Conservation (phyloP, 2,329 filamentous ascomycete genomes). For the Pseudogymnoascus sp. region DNA sequence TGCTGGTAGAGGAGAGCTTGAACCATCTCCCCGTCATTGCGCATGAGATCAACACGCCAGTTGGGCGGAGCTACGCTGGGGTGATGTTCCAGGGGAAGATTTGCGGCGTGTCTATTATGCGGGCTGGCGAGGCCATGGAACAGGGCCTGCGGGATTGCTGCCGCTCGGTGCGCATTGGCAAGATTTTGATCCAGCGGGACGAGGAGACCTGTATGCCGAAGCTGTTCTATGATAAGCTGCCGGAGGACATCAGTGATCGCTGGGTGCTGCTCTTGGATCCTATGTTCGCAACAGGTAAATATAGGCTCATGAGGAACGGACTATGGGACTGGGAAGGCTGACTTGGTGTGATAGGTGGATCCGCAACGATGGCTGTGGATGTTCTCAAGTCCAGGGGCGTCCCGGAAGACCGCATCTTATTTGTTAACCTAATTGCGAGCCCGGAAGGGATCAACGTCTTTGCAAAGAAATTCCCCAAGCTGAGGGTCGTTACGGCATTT, state of each 20-base stretch:
- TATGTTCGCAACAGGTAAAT: conserved; percentile 93
- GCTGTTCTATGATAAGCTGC: conserved; percentile 96
- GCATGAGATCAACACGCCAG: conserved; percentile 82
- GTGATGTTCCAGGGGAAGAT: conserved; percentile 97
- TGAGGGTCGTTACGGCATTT: conserved; percentile 91
- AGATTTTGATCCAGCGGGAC: conserved; percentile 95
- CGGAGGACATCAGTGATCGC: conserved; percentile 81
- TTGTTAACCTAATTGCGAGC: conserved; percentile 95
- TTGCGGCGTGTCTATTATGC: conserved; percentile 97
- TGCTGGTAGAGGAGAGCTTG: conserved; percentile 92
- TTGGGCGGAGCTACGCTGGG: conserved; percentile 79
- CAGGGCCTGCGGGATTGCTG: conserved; percentile 94
- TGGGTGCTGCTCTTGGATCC: conserved; percentile 94
- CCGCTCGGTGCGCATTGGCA: conserved; percentile 93
- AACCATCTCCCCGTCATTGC: conserved; percentile 92
- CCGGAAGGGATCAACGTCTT: conserved; percentile 87
- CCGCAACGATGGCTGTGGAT: conserved; percentile 93
- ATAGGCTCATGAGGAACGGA: neutral
- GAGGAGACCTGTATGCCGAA: conserved; percentile 89
- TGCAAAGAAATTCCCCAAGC: conserved; percentile 76
- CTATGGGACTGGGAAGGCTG: neutral
- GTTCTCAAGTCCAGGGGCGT: conserved; percentile 85
- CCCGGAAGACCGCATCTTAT: conserved; percentile 88
- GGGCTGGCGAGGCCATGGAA: conserved; percentile 97
- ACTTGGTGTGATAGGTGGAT: conserved; percentile 57